Conservation (phyloP, 2,329 filamentous ascomycete species). For the Scleromitrula shiraiana region DNA sequence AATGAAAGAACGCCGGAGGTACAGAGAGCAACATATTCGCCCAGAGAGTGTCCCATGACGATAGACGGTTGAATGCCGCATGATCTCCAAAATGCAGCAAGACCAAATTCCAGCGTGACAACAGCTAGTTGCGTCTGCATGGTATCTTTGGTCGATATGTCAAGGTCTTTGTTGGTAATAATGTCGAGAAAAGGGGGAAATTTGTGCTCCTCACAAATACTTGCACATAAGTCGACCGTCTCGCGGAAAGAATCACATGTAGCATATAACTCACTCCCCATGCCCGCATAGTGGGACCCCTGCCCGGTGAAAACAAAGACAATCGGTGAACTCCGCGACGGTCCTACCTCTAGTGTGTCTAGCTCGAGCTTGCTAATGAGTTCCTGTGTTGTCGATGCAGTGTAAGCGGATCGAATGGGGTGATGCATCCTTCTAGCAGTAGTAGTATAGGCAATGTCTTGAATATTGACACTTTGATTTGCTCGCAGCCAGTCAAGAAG, state of each 20-base stretch:
- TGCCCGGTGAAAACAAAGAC: slow-evolving; percentile 4
- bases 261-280: slow-evolving; percentile 2
- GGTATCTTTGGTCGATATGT: neutral
- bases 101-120: slow-evolving; percentile 21
- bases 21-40: slow-evolving; percentile 65
- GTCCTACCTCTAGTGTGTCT: no score
- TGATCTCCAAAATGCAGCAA: slow-evolving; percentile 45
- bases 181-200: slow-evolving; percentile 29
- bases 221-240: neutral
- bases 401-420: neutral
- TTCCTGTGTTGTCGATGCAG: neutral
- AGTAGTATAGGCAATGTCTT: slow-evolving; percentile 1
- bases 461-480: slow-evolving; percentile 17
- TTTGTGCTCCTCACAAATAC: slow-evolving; percentile 16
- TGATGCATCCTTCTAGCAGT: slow-evolving; percentile 2
- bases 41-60: slow-evolving; percentile 55
- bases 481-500: slow-evolving; percentile 18
- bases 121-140: neutral
- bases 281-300: neutral
- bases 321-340: no score
- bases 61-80: slow-evolving; percentile 47
- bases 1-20: slow-evolving; percentile 63
- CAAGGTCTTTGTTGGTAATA: slow-evolving; percentile 26
- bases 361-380: no score
- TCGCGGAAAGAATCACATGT: neutral